A percentile compares a stretch with the other conserved stretches of the same genome.
phyloP scores from a whole-genome alignment of 257 asterid species.

The Fraxinus anomala region DNA sequence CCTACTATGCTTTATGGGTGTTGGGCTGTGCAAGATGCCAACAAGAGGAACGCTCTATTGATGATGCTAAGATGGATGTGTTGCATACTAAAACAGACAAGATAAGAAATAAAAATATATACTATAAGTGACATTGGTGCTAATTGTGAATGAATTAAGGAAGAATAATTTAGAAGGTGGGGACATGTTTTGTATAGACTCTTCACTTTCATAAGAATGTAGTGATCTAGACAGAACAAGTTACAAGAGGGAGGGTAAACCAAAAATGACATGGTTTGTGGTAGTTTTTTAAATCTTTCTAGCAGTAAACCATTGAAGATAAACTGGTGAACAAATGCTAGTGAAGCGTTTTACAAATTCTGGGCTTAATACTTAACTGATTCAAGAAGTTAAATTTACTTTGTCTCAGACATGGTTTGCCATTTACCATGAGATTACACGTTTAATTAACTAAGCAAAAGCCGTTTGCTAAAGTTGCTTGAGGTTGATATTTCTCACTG shows the following conservation, averaged over 20 bases:
- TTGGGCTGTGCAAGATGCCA: neutral
- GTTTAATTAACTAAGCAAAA: neutral
- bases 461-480: neutral
- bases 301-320: neutral
- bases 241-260: neutral
- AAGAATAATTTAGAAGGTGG: neutral
- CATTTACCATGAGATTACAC: neutral
- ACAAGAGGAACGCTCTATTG: neutral
- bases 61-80: neutral
- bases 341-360: neutral
- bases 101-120: too few species aligned
- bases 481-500: neutral
- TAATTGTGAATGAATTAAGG: neutral
- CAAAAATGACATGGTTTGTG: neutral
- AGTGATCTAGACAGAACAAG: neutral
- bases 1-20: neutral
- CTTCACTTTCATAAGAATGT: neutral
- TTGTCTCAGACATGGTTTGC: neutral
- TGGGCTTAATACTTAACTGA: neutral
- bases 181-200: too few species aligned
- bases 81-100: neutral
- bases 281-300: neutral
- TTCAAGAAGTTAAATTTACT: neutral
- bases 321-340: neutral
- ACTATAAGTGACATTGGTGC: neutral